These are phyloP conservation scores for Leccinum fuscescens DNA, from an alignment of 1,284 basidiomycete species.

Conservation along the genomic window DNA sequence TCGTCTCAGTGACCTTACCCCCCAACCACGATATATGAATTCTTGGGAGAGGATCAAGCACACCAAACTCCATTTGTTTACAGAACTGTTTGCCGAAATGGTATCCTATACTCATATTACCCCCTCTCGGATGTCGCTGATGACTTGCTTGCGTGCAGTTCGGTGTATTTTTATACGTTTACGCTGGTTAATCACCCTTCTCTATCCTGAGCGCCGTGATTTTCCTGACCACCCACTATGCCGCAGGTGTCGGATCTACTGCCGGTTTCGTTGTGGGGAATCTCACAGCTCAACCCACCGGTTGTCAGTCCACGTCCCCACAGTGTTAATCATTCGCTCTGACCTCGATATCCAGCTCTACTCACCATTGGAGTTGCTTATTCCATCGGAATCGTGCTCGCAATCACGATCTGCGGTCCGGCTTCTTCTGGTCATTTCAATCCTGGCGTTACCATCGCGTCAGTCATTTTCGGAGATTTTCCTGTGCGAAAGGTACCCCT, in stretches of 20 bases:
- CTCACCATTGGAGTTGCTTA: constrained; percentile 65
- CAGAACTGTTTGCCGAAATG: constrained; percentile 60
- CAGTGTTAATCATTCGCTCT: background rate
- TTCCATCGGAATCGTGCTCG: constrained; percentile 60
- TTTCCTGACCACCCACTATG: background rate
- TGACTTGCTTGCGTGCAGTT: constrained; percentile 32
- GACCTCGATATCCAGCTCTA: constrained; percentile 41
- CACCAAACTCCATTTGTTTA: constrained; percentile 47
- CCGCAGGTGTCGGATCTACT: constrained; percentile 56
- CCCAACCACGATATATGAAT: constrained; percentile 40
- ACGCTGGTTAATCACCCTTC: constrained; percentile 42
- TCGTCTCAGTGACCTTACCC: constrained; percentile 42
- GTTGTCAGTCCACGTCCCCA: constrained; percentile 42
- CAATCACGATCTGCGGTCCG: constrained; percentile 48
- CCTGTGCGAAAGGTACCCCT: constrained; percentile 51
- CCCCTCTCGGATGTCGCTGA: constrained; percentile 21
- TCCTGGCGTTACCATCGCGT: constrained; percentile 57
- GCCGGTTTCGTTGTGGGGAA: constrained; percentile 54
- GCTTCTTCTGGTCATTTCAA: constrained; percentile 68
- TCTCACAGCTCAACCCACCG: constrained; percentile 43
- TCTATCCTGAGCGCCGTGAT: background rate
- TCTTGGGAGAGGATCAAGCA: constrained; percentile 57
- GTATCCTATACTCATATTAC: constrained; percentile 35
- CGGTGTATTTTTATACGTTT: constrained; percentile 53
- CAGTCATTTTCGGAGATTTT: constrained; percentile 54